A percentile compares a stretch with the other conserved stretches of the same genome.
Conservation (phyloP, 805 yeast species). For the Monosporozyma siamensis region DNA sequence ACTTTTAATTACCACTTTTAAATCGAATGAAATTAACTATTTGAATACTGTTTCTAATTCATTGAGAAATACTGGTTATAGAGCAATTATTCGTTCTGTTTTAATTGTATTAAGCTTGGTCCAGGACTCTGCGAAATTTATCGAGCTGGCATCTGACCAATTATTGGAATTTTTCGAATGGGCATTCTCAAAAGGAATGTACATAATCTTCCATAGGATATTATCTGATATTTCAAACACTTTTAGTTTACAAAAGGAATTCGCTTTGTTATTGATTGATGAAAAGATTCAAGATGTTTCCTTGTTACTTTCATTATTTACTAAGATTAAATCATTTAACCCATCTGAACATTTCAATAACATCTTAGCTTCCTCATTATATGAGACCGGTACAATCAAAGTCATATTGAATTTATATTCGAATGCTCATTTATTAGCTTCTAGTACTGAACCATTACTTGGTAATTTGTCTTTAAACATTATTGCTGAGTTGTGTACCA, state of each 20-base stretch:
- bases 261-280: not conserved
- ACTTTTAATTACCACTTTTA: constrained; percentile 31
- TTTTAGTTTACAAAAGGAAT: constrained; percentile 18
- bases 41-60: constrained; percentile 33
- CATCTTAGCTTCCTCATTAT: constrained; percentile 43
- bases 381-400: constrained; percentile 51
- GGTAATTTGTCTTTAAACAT: constrained; percentile 65
- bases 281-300: constrained; percentile 53
- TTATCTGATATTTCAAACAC: constrained; percentile 43
- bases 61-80: constrained; percentile 36
- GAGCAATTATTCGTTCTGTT: constrained; percentile 53
- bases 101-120: constrained; percentile 38
- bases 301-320: constrained; percentile 54
- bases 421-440: constrained; percentile 50
- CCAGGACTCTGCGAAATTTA: constrained; percentile 32
- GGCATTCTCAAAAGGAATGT: constrained; percentile 59
- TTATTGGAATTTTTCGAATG: constrained; percentile 50
- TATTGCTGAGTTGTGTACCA: constrained; percentile 56
- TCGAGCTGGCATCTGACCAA: constrained; percentile 41
- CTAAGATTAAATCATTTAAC: constrained; percentile 43
- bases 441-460: constrained; percentile 55
- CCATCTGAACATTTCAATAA: constrained; percentile 40
- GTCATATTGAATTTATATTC: constrained; percentile 58
- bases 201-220: constrained; percentile 45
- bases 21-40: constrained; percentile 42